Evolutionary conservation across 108 stramenopile genomes (phyloP).

Genomic region (Nannochloropsis salina): DNA sequence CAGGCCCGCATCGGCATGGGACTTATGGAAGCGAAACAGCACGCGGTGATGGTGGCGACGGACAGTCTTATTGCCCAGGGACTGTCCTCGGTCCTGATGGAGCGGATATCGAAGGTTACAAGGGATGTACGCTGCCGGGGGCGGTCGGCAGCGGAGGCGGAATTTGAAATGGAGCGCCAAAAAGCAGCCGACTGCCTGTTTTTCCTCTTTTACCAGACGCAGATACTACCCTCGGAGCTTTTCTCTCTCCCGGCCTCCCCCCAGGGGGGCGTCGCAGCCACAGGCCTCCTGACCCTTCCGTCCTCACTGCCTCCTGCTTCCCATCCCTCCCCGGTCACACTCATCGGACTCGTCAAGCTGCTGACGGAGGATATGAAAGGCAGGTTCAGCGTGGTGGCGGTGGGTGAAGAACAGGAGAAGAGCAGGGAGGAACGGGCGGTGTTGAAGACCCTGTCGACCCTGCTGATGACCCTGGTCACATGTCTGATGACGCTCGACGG

Average conservation of each 20-base stretch:
- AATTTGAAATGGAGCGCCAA: background rate
- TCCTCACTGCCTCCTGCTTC: background rate
- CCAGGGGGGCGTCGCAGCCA: background rate
- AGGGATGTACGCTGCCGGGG: background rate
- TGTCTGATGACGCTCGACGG: background rate
- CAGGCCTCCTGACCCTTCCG: background rate
- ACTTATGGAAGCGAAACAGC: background rate
- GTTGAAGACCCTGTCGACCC: background rate
- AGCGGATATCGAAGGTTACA: background rate
- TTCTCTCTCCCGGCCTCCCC: background rate
- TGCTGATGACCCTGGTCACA: background rate
- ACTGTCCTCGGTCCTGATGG: background rate
- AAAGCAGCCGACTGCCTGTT: background rate
- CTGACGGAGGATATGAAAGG: background rate
- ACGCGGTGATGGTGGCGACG: background rate
- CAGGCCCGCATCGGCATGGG: constrained; percentile 11
- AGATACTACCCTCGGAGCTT: background rate
- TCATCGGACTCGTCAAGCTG: background rate
- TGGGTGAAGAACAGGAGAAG: background rate
- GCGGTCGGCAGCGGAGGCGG: background rate
- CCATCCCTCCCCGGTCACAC: background rate
- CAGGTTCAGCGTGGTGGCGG: background rate
- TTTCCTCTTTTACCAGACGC: constrained; percentile 17
- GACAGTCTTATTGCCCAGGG: background rate
- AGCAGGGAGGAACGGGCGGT: background rate